phyloP scores from a whole-genome alignment of 345 rosid genomes.

The Corchorus capsularis region DNA sequence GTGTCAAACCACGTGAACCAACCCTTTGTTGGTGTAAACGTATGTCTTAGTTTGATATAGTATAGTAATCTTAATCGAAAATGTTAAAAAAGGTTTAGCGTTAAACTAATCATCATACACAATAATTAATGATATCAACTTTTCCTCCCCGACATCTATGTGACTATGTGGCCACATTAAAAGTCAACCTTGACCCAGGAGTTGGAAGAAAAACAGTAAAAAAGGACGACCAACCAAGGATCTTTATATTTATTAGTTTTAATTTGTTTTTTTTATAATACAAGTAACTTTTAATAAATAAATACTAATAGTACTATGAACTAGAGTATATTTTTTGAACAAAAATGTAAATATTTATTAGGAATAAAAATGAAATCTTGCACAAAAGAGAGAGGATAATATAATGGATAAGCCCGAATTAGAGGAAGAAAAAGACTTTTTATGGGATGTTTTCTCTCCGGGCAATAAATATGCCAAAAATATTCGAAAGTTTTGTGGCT shows the following conservation, averaged over 20 bases:
- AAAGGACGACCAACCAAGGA: not conserved
- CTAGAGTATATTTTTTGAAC: not conserved
- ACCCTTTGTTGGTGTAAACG: too few species aligned
- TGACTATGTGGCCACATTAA: not conserved
- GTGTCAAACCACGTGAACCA: too few species aligned
- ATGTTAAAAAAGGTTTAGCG: not conserved
- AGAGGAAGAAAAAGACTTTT: not conserved
- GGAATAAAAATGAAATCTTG: not conserved
- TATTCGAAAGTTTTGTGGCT: not conserved
- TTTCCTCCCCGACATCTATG: not conserved
- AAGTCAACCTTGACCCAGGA: not conserved
- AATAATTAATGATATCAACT: not conserved
- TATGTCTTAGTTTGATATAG: too few species aligned
- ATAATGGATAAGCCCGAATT: not conserved
- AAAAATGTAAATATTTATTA: not conserved
- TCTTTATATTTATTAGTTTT: not conserved
- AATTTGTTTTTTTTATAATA: not conserved
- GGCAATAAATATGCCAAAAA: not conserved
- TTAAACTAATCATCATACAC: not conserved
- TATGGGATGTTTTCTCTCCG: not conserved
- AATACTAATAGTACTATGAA: not conserved
- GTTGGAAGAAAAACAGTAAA: not conserved
- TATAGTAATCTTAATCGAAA: too few species aligned
- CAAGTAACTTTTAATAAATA: not conserved
- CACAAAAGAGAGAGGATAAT: not conserved